Base-by-base conservation (phyloP, 805 yeast genomes). In the Kazachstania martiniae region DNA sequence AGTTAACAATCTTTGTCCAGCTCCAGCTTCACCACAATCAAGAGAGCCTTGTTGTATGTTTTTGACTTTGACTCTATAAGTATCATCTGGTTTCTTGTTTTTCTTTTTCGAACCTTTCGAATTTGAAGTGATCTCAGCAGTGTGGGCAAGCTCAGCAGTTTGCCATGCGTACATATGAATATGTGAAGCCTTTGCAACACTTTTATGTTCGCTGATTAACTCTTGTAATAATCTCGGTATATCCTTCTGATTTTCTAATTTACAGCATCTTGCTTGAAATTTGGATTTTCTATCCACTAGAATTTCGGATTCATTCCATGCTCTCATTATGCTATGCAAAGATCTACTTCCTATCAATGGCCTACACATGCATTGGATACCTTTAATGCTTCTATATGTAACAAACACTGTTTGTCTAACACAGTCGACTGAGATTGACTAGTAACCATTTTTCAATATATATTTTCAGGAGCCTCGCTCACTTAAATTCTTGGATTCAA, bases 161-260 rank as follows among this genome's bases (percentile, higher is more conserved):
- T 81, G 64, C 84, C 85, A 81, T 0, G 93, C 94, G 30, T 68
- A 63, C 64, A 83, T 83, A 32, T 70, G 67, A 5, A 78, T 82
- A 53, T 83, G 94, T 4, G 77, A 61, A 0, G 93, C 81, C 41
- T 69, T 72, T 2, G 53, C 46, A 0, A 78, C 51, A 3, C 60
- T 47, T 42, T 74, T 74, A 42, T 76, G 70, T 4, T 59, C 47
- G 1, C 36, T 32, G 7, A 66, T 40, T 9, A 82, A 58, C 18
- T 63, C 55, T 10, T 56, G 40, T 4, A 81, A 41, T 1, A 70
- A 46, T 0, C 18, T 27, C 1, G 65, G 56, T 0, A 81, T 64
- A 2, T 74, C 73, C 1, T 53, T 39, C 10, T 61, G 51, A 14
- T 59, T 45, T 0, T 34, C 28, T 0, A 80, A 40, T 0, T 51